Base-by-base conservation (phyloP, 345 rosid genomes). In the Citrus trifoliata region DNA sequence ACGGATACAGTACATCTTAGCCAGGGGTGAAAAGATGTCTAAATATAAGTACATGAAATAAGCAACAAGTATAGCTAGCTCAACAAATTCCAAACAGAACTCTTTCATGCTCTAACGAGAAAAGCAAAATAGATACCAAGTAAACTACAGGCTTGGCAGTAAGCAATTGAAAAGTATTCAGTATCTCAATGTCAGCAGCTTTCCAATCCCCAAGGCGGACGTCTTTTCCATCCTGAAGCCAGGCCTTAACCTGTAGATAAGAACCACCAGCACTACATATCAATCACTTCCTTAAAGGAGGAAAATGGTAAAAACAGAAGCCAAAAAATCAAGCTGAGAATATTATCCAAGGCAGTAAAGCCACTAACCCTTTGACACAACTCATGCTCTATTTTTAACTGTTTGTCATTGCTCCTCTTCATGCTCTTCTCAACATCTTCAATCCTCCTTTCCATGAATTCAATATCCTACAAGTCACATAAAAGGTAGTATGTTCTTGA, bases 341-440 rank as follows among this genome's bases (percentile, higher is more conserved):
- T 53, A 16, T 76, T 18, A 55, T 16, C 10, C 9, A 16, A 76
- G 35, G 51, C 33, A 24, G 61, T 18, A n/a, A 67, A 82, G 71
- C 53, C 67, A 80, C 90, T 37, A 64, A 92, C 94, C 93, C 74
- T 88, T 70, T 75, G 76, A 64, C 93, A 89, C 76, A 86, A 59
- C 53, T 96, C 99, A 74, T 35, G 89, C 88, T 96, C 98, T 76
- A 93, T 77, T 86, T 94, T 96, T 1, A 96, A 85, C 82, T 87
- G 93, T 85, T 96, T 94, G 86, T 96, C 98, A 80, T 96, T 96
- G 95, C 99, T 96, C 89, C 98, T 93, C 88, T 93, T 96, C 98
- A 96, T 92, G 95, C 97, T 93, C 92, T 94, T 96, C 84, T 94
- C 97, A 4, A 94, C 68, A 87, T 96, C 98, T 73, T 96, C 98